Evolutionary conservation across 306 rosid genomes (phyloP).

Genomic region (Cucumis hystrix): DNA sequence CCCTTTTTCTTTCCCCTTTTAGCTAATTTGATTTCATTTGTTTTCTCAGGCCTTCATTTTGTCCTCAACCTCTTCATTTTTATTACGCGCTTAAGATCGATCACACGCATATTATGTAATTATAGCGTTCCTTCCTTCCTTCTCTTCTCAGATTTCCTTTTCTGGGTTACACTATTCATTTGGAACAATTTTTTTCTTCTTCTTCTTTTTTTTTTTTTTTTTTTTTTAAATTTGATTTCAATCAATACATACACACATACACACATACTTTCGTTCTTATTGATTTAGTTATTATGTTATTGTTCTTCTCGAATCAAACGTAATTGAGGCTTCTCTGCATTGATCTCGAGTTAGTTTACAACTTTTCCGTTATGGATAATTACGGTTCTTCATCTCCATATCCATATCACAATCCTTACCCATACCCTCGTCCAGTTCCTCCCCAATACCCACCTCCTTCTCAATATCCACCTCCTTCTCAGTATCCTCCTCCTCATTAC

Average conservation of each 20-base stretch:
- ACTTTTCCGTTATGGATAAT: conserved; percentile 24
- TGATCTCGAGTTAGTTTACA: not conserved
- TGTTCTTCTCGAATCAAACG: not conserved
- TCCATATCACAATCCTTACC: conserved; percentile 26
- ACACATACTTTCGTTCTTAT: not conserved
- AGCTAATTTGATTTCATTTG: no score
- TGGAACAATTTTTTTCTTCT: no score
- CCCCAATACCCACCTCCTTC: conserved; percentile 19
- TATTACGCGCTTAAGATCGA: not conserved
- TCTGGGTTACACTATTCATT: not conserved
- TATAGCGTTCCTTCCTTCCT: not conserved
- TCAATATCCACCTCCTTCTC: conserved; percentile 14
- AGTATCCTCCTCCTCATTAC: conserved; percentile 1
- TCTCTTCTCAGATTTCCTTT: not conserved
- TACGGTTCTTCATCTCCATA: conserved; percentile 32
- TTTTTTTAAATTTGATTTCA: not conserved
- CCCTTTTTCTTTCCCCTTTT: not conserved
- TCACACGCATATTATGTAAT: not conserved
- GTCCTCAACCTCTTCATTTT: not conserved
- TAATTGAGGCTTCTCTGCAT: not conserved
- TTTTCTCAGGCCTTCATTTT: not conserved
- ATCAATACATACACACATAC: no score
- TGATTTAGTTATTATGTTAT: not conserved
- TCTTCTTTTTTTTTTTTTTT: not conserved
- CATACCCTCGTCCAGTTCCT: conserved; percentile 21